These are phyloP conservation scores for Debaryomyces sp. DNA, from an alignment of 1,139 yeast species.

Conservation along the genomic window DNA sequence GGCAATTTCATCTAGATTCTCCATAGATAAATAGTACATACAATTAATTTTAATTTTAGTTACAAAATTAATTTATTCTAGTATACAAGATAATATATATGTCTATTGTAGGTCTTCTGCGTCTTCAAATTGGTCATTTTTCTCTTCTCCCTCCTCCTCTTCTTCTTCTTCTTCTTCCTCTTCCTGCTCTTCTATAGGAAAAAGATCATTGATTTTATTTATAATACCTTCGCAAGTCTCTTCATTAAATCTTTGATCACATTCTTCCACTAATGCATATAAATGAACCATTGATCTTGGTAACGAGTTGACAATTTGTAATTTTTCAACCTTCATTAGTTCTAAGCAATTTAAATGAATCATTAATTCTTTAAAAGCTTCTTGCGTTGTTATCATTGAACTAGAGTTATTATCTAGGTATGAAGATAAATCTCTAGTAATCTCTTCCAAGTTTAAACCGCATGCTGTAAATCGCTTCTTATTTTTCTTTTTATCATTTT, in stretches of 20 bases:
- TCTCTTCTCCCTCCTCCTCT: slow-evolving; percentile 8
- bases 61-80: slow-evolving; percentile 6
- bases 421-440: slow-evolving; percentile 63
- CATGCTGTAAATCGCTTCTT: slow-evolving; percentile 47
- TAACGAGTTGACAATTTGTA: slow-evolving; percentile 79
- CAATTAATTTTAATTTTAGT: neutral
- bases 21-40: neutral
- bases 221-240: slow-evolving; percentile 61
- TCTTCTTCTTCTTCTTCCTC: slow-evolving; percentile 25
- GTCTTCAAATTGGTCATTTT: slow-evolving; percentile 7
- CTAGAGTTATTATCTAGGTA: slow-evolving; percentile 51
- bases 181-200: slow-evolving; percentile 46
- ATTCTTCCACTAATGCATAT: slow-evolving; percentile 84
- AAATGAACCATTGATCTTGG: slow-evolving; percentile 81
- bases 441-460: slow-evolving; percentile 59
- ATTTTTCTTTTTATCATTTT: slow-evolving; percentile 32
- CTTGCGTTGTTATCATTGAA: slow-evolving; percentile 44
- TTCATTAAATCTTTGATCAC: slow-evolving; percentile 77
- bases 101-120: slow-evolving; percentile 6
- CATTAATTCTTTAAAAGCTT: slow-evolving; percentile 57
- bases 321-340: slow-evolving; percentile 79
- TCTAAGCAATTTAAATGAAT: slow-evolving; percentile 52
- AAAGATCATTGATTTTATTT: slow-evolving; percentile 46
- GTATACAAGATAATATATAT: slow-evolving; percentile 7
- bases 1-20: slow-evolving; percentile 26